These are phyloP conservation scores for Chalciporus sphaerocephalus DNA, from an alignment of 768 basidiomycete genomes.

Conservation along the genomic window DNA sequence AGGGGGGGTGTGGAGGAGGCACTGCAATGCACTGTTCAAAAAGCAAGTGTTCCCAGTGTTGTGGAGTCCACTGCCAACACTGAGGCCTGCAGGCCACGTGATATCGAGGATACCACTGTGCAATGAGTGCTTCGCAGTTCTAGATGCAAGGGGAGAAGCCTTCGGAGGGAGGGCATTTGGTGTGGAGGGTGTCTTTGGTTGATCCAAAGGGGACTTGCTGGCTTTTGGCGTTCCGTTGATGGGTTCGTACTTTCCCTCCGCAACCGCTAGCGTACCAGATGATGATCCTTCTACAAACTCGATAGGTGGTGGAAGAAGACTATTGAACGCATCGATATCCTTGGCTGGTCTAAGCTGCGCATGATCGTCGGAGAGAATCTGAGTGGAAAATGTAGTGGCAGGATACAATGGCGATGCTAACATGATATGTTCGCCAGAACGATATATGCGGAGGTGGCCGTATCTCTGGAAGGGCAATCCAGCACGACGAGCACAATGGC, in stretches of 20 bases:
- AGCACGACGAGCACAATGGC: constrained; percentile 5
- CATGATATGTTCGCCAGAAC: constrained; percentile 41
- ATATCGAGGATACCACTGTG: constrained; percentile 54
- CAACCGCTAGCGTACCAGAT: constrained; percentile 64
- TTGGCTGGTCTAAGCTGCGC: constrained; percentile 60
- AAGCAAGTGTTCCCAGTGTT: constrained; percentile 96
- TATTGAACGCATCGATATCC: constrained; percentile 73
- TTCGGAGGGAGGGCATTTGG: constrained; percentile 29
- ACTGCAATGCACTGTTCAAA: constrained; percentile 91
- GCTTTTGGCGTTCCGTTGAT: constrained; percentile 67
- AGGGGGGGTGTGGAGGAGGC: constrained; percentile 88
- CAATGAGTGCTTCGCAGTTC: constrained; percentile 37
- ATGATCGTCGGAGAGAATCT: constrained; percentile 47
- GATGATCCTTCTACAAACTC: constrained; percentile 86
- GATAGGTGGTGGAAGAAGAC: constrained; percentile 71
- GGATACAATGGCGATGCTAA: constrained; percentile 63
- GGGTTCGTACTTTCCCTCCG: constrained; percentile 75
- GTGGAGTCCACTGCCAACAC: constrained; percentile 59
- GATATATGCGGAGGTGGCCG: constrained; percentile 2
- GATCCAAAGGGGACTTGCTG: constrained; percentile 31
- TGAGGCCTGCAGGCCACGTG: constrained; percentile 52
- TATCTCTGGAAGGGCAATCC: constrained; percentile 4
- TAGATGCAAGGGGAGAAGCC: constrained; percentile 17
- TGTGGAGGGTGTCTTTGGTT: constrained; percentile 22
- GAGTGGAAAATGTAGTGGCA: constrained; percentile 46